Evolutionary conservation across 345 rosid genomes (phyloP).

Genomic region (Cardamine occulta): DNA sequence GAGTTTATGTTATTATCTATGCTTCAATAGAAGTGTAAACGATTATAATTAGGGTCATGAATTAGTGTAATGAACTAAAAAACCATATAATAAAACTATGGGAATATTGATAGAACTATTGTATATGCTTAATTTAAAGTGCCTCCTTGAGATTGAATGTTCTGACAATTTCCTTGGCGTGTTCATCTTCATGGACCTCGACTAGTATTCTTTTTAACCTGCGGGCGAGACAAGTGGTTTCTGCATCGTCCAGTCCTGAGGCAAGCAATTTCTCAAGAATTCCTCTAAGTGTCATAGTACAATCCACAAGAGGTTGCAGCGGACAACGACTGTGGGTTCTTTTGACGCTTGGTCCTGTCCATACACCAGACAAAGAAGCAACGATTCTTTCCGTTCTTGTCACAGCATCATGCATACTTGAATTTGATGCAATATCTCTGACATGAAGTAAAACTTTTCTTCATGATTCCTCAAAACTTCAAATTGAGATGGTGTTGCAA

Average conservation of each 20-base stretch:
- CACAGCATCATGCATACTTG: slow-evolving; percentile 71
- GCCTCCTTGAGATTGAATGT: slow-evolving; percentile 82
- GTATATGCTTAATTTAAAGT: no score
- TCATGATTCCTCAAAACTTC: no score
- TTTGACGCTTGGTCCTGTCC: slow-evolving; percentile 70
- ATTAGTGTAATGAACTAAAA: neutral
- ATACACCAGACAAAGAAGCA: slow-evolving; percentile 76
- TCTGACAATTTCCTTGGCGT: slow-evolving; percentile 68
- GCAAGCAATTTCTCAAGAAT: slow-evolving; percentile 59
- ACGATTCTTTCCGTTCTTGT: slow-evolving; percentile 79
- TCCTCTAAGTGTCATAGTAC: slow-evolving; percentile 55
- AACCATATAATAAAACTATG: no score
- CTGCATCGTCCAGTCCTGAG: slow-evolving; percentile 58
- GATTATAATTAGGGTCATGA: neutral
- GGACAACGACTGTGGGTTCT: slow-evolving; percentile 64
- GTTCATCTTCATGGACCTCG: slow-evolving; percentile 86
- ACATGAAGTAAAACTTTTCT: slow-evolving; percentile 81
- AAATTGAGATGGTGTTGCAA: no score
- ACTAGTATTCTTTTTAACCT: slow-evolving; percentile 84
- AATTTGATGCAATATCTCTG: slow-evolving; percentile 65
- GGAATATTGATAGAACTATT: no score
- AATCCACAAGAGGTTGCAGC: slow-evolving; percentile 82
- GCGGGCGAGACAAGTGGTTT: slow-evolving; percentile 69
- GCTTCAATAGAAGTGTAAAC: neutral
- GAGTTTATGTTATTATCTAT: neutral